Conservation (phyloP, 225 moss, liverwort and hornwort species). For the Anthoceros angustus region DNA sequence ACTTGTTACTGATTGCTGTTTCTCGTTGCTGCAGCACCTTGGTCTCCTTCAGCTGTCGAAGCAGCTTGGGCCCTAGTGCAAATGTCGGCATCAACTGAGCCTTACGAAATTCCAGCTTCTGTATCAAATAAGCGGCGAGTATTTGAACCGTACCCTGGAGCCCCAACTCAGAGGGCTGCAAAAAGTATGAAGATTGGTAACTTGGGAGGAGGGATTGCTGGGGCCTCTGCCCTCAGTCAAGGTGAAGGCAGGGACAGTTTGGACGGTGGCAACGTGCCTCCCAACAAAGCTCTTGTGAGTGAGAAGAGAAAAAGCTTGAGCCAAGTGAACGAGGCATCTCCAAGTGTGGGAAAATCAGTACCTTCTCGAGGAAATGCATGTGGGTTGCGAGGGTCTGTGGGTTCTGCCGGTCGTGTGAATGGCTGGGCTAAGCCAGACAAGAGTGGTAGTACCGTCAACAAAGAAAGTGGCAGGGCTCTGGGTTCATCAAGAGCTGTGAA, state of each 20-base stretch:
- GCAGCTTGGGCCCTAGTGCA: background rate
- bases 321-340: background rate
- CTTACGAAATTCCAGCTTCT: background rate
- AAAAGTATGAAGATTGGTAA: background rate
- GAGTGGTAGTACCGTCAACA: background rate
- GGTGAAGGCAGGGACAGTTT: background rate
- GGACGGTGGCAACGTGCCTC: background rate
- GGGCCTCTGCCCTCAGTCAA: background rate
- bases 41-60: background rate
- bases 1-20: background rate
- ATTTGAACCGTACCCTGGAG: background rate
- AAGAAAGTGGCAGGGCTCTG: background rate
- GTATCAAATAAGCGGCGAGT: background rate
- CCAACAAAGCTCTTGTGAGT: slow-evolving; percentile 1
- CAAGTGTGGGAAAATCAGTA: background rate
- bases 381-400: slow-evolving; percentile 1
- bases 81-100: background rate
- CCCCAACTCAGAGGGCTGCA: background rate
- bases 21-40: background rate
- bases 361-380: background rate
- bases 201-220: background rate
- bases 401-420: background rate
- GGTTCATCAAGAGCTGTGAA: background rate
- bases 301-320: slow-evolving; percentile 2
- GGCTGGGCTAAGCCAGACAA: background rate